These are phyloP conservation scores for Drechmeria coniospora DNA, from an alignment of 2,329 filamentous ascomycete genomes.

Conservation along the genomic window DNA sequence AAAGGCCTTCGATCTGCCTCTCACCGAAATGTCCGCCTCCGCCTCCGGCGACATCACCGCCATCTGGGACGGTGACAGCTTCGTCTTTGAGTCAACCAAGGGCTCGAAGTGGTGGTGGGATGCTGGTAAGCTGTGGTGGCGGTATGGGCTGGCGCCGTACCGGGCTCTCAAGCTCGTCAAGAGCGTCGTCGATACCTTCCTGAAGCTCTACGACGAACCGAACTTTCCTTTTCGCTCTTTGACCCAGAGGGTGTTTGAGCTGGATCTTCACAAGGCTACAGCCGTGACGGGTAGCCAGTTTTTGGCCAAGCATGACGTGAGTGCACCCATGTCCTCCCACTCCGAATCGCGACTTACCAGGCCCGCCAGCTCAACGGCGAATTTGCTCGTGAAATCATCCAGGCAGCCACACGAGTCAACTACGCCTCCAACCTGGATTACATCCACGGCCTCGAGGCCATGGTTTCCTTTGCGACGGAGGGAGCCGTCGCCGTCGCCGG, in stretches of 20 bases:
- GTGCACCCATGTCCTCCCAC: neutral
- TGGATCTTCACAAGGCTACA: conserved; percentile 52
- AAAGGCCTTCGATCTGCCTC: conserved; percentile 51
- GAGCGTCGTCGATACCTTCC: conserved; percentile 53
- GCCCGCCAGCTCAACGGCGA: conserved; percentile 35
- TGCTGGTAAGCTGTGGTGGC: conserved; percentile 63
- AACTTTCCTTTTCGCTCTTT: conserved; percentile 74
- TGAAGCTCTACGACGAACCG: conserved; percentile 66
- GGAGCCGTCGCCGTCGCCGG: conserved; percentile 66
- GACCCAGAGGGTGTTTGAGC: conserved; percentile 48
- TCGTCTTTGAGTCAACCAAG: conserved; percentile 52
- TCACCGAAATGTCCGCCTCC: conserved; percentile 27
- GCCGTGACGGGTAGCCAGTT: conserved; percentile 59
- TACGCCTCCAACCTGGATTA: conserved; percentile 79
- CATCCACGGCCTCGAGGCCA: conserved; percentile 79
- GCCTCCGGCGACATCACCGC: conserved; percentile 45
- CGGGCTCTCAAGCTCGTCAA: conserved; percentile 59
- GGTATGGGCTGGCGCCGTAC: conserved; percentile 68
- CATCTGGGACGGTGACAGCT: conserved; percentile 68
- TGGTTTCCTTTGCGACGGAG: conserved; percentile 82
- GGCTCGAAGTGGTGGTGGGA: conserved; percentile 62
- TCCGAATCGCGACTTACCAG: too few species aligned
- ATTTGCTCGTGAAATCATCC: conserved; percentile 71
- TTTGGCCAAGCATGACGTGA: conserved; percentile 44
- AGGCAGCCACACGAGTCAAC: conserved; percentile 84